Evolutionary conservation across 225 moss, liverwort and hornwort species (phyloP), one percentile per base, ranked within the genome.

Genomic region (Anthoceros angustus): DNA sequence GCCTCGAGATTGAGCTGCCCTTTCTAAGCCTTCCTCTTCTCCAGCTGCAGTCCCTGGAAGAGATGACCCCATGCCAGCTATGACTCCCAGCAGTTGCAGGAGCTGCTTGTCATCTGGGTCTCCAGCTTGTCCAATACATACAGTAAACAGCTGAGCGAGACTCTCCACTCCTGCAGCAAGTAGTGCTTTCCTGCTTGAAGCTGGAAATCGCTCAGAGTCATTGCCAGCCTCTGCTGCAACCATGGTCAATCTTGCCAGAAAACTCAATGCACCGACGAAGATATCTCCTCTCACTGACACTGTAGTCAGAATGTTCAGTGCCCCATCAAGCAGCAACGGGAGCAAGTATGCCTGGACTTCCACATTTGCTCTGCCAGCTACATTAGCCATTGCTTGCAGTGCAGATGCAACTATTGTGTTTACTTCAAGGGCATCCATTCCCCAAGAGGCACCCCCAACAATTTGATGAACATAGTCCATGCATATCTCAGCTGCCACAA

Each of bases 121-220:
- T 62, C 69, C 62, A 45, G 74, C 74, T 68, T 76, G 60, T 26
- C 55, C 78, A 39, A 80, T 70, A 66, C 71, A 73, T 18, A 61
- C 66, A 32, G 76, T 78, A 64, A 78, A 81, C 41, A 77, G 55
- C 67, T 77, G 80, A 42, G 89, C 81, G 48, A 89, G 67, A 72
- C 84, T 99, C 76, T 89, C 89, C 60, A 89, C 77, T 61, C 82
- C 84, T 69, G 98, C 84, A 66, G 89, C 84, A 69, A 99, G 72
- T 69, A 89, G 61, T 9, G 18, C 12, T 38, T n/a, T 42, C 67
- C 15, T 10, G 8, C 48, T 32, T 50, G 5, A 43, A 25, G 14
- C 15, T n/a, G 32, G 5, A 25, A 25, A 15, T 24, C 9, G 12
- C 67, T n/a, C 23, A 14, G 25, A 48, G 42, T 25, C 67, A 11